phyloP scores from a whole-genome alignment of 495 filamentous ascomycete genomes.

The Xylaria telfairii region DNA sequence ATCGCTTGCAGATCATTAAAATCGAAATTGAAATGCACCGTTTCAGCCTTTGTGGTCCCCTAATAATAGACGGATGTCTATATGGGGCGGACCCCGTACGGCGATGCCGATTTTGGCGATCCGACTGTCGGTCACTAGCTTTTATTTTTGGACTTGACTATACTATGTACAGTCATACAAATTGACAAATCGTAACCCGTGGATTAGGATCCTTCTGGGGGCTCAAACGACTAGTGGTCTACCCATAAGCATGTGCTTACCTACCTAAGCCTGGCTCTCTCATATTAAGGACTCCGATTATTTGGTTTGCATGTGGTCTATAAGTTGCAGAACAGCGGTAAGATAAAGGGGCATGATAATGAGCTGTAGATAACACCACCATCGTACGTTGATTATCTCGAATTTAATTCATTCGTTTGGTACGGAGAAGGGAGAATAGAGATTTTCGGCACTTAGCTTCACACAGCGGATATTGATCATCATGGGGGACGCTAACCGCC shows the following conservation, averaged over 20 bases:
- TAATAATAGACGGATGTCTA: slow-evolving; percentile 24
- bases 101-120: slow-evolving; percentile 25
- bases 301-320: slow-evolving; percentile 7
- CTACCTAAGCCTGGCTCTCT: slow-evolving; percentile 1
- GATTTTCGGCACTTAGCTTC: not conserved
- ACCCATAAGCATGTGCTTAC: slow-evolving; percentile 22
- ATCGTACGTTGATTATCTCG: slow-evolving; percentile 22
- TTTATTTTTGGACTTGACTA: slow-evolving; percentile 27
- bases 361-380: slow-evolving; percentile 26
- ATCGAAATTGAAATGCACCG: slow-evolving; percentile 13
- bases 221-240: slow-evolving; percentile 14
- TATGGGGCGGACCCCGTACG: slow-evolving; percentile 26
- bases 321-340: not conserved
- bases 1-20: not conserved
- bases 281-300: slow-evolving; percentile 24
- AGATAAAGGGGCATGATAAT: slow-evolving; percentile 11
- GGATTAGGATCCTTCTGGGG: slow-evolving; percentile 18
- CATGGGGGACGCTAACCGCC: slow-evolving; percentile 21
- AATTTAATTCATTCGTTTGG: not conserved
- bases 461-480: not conserved
- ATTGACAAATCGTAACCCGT: slow-evolving; percentile 25
- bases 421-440: slow-evolving; percentile 11
- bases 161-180: slow-evolving; percentile 25
- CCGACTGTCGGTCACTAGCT: slow-evolving; percentile 19
- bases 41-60: slow-evolving; percentile 26